Percentiles rank a stretch among this genome's conserved stretches.
Evolutionary conservation across 805 yeast genomes (phyloP).

Genomic region (Candida pseudofarinosa): DNA sequence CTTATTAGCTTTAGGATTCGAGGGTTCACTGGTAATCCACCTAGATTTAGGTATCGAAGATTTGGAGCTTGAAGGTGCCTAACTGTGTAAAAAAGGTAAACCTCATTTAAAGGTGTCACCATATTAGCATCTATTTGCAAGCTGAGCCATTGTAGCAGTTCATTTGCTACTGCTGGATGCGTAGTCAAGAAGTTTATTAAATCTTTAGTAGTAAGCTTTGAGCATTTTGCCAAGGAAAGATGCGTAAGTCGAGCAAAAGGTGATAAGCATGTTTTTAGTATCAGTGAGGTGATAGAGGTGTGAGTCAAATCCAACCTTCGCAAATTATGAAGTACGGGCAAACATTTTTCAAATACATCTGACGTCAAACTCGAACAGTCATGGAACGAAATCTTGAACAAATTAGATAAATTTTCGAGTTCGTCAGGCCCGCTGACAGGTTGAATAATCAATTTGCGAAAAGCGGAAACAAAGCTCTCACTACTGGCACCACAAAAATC

Average conservation of each 20-base stretch:
- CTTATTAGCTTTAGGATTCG: slow-evolving; percentile 36
- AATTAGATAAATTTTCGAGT: slow-evolving; percentile 10
- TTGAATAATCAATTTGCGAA: slow-evolving; percentile 39
- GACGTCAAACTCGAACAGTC: slow-evolving; percentile 78
- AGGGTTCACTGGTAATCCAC: slow-evolving; percentile 57
- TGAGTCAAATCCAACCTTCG: slow-evolving; percentile 76
- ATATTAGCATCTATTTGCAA: slow-evolving; percentile 61
- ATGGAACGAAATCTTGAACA: slow-evolving; percentile 65
- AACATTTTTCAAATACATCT: slow-evolving; percentile 49
- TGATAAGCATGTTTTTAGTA: slow-evolving; percentile 50
- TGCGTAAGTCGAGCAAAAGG: slow-evolving; percentile 62
- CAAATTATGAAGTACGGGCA: slow-evolving; percentile 54
- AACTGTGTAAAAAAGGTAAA: slow-evolving; percentile 44
- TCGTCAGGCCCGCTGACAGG: slow-evolving; percentile 10
- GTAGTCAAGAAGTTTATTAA: slow-evolving; percentile 62
- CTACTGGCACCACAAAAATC: slow-evolving; percentile 91
- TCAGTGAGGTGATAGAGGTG: slow-evolving; percentile 68
- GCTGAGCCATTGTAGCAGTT: slow-evolving; percentile 61
- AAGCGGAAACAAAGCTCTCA: slow-evolving; percentile 54
- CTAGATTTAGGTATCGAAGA: slow-evolving; percentile 52
- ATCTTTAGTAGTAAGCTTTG: slow-evolving; percentile 68
- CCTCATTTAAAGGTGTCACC: slow-evolving; percentile 52
- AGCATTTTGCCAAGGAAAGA: slow-evolving; percentile 54
- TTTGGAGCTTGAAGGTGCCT: slow-evolving; percentile 42
- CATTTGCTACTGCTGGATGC: slow-evolving; percentile 58